A percentile compares a stretch with the other conserved stretches of the same genome.
phyloP scores from a whole-genome alignment of 805 yeast genomes.

The Cyberlindnera mrakii region DNA sequence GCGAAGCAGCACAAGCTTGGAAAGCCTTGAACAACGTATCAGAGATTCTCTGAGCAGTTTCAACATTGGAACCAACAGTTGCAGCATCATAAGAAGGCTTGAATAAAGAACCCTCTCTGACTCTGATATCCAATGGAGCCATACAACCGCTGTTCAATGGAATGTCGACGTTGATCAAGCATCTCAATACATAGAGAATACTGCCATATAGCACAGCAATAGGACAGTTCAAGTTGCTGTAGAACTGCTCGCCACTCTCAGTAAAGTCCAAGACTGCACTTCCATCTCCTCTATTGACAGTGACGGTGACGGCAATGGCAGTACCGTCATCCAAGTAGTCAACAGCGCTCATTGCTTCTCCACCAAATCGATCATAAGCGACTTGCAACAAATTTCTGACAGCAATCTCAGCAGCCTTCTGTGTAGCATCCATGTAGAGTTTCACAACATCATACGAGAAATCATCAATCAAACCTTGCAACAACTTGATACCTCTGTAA shows the following conservation, averaged over 20 bases:
- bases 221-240: conserved; percentile 51
- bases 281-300: conserved; percentile 32
- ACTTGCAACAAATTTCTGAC: conserved; percentile 31
- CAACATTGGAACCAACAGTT: conserved; percentile 47
- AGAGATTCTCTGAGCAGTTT: conserved; percentile 50
- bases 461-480: conserved; percentile 37
- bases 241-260: conserved; percentile 45
- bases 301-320: conserved; percentile 35
- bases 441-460: conserved; percentile 36
- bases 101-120: conserved; percentile 29
- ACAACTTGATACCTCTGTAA: conserved; percentile 41
- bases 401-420: conserved; percentile 40
- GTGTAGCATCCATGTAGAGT: conserved; percentile 42
- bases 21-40: conserved; percentile 53
- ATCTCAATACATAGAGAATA: conserved; percentile 46
- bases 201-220: conserved; percentile 47
- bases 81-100: conserved; percentile 38
- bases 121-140: conserved; percentile 34
- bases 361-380: conserved; percentile 35
- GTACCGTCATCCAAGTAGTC: conserved; percentile 56
- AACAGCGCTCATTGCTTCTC: conserved; percentile 33
- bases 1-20: conserved; percentile 88
- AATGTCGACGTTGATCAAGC: conserved; percentile 44
- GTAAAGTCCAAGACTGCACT: conserved; percentile 46
- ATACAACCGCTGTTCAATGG: conserved; percentile 55